Evolutionary conservation across 306 rosid genomes (phyloP), one percentile per base, ranked within the genome.

Genomic region (Cicer yamashitae): DNA sequence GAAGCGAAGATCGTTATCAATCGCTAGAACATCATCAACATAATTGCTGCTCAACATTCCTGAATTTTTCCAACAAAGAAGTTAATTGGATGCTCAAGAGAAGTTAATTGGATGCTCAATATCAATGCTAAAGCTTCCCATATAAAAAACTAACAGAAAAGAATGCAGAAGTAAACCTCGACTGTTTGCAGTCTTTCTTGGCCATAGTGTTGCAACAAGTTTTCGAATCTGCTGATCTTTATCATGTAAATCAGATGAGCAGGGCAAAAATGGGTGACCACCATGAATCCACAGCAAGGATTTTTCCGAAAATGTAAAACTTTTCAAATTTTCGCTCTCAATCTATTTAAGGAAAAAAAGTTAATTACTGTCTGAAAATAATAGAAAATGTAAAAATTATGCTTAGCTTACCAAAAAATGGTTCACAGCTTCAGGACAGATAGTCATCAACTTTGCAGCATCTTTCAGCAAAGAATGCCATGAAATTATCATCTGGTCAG

Each of bases 281-380:
- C 98, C 97, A 86, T 91, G 83, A 74, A 77, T 67, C 98, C 98
- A 94, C 15, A 94, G 76, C 86, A 94, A 78, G 46, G 97, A 82
- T 79, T 88, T 89, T 74, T 90, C 96, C 0, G 80, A 80, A 17
- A 73, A 73, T 53, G 86, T 80, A 58, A 81, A 70, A 38, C 22
- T 74, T 40, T 84, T 76, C 73, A 87, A 80, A 5, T 76, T 88
- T 73, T 70, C 39, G 86, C 87, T 79, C 85, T 86, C 83, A 81
- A 66, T 74, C 98, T 93, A 76, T 51, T 43, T 1, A 79, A 40
- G 50, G 52, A 62, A 22, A 14, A 17, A 65, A 53, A 48, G 41
- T 14, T 67, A 54, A 78, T 74, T 43, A 75, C 37, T 14, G 70
- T 66, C 40, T 25, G 17, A 59, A 72, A 53, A 63, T 56, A 7